Conservation (phyloP, 2,329 filamentous ascomycete genomes). For the Fusarium illudens region DNA sequence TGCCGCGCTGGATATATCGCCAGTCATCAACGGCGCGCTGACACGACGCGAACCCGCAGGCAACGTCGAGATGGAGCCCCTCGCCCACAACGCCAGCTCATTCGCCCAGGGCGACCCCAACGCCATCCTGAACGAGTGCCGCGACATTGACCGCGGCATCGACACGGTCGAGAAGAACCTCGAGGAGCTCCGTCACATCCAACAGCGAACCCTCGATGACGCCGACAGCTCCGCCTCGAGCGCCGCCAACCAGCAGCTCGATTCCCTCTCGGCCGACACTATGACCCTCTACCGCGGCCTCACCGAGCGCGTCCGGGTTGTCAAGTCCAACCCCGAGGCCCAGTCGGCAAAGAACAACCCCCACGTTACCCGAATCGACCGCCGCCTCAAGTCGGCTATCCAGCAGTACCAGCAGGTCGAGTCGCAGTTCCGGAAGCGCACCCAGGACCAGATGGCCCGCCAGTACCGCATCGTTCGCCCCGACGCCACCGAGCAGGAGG, state of each 20-base stretch:
- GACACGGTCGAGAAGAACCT: slow-evolving; percentile 77
- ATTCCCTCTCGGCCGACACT: slow-evolving; percentile 77
- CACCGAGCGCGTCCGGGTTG: slow-evolving; percentile 77
- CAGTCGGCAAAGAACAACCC: slow-evolving; percentile 76
- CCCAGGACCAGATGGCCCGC: slow-evolving; percentile 83
- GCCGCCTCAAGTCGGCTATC: slow-evolving; percentile 81
- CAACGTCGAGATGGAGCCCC: slow-evolving; percentile 76
- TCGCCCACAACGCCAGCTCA: slow-evolving; percentile 60
- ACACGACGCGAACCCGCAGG: slow-evolving; percentile 47
- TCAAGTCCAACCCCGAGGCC: slow-evolving; percentile 84
- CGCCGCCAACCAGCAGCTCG: slow-evolving; percentile 73
- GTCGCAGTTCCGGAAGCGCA: slow-evolving; percentile 79
- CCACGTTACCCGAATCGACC: slow-evolving; percentile 84
- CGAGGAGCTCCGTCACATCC: slow-evolving; percentile 74
- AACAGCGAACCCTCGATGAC: slow-evolving; percentile 76
- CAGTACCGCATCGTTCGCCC: slow-evolving; percentile 91
- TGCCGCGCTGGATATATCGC: neutral
- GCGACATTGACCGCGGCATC: slow-evolving; percentile 80
- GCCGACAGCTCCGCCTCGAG: slow-evolving; percentile 75
- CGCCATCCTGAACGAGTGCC: slow-evolving; percentile 84
- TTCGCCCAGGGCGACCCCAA: slow-evolving; percentile 69
- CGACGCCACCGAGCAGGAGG: slow-evolving; percentile 80
- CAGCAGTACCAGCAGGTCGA: slow-evolving; percentile 84
- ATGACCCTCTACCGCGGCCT: slow-evolving; percentile 85
- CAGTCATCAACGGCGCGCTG: slow-evolving; percentile 16